Evolutionary conservation across 169 alveolate genomes (phyloP).

Genomic region (Blepharisma undulans): DNA sequence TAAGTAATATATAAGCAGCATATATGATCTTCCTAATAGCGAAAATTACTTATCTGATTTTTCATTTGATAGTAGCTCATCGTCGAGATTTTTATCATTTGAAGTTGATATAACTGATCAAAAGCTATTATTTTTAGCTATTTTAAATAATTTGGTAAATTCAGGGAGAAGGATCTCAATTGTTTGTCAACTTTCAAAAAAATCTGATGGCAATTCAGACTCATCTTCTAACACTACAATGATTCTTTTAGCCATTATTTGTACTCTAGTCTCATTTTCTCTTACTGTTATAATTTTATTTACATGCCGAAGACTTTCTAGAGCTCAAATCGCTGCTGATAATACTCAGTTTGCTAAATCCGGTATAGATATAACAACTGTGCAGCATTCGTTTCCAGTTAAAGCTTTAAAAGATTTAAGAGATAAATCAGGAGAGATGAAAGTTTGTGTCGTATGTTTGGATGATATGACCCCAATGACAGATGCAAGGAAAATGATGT

Average conservation of each 20-base stretch:
- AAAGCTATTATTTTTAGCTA: neutral
- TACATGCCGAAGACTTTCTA: neutral
- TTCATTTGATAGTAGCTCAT: neutral
- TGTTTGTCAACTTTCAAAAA: neutral
- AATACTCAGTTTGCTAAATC: neutral
- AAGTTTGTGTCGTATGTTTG: neutral
- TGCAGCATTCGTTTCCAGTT: neutral
- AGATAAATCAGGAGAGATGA: neutral
- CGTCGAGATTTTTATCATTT: neutral
- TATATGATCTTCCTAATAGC: neutral
- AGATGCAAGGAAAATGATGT: neutral
- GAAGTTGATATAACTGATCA: neutral
- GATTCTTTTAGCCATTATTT: neutral
- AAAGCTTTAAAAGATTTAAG: neutral
- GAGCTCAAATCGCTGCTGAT: neutral
- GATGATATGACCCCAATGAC: neutral
- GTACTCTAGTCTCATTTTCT: neutral
- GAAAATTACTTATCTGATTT: neutral
- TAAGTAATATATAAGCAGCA: neutral
- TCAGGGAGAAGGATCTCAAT: neutral
- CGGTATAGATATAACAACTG: neutral
- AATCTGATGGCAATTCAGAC: neutral
- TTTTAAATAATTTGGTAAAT: no score
- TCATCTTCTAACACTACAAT: neutral
- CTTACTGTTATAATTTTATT: neutral